A percentile compares a stretch with the other conserved stretches of the same genome.
These are phyloP conservation scores for Diaporthe nobilis DNA, from an alignment of 2,329 filamentous ascomycete species.

Conservation along the genomic window DNA sequence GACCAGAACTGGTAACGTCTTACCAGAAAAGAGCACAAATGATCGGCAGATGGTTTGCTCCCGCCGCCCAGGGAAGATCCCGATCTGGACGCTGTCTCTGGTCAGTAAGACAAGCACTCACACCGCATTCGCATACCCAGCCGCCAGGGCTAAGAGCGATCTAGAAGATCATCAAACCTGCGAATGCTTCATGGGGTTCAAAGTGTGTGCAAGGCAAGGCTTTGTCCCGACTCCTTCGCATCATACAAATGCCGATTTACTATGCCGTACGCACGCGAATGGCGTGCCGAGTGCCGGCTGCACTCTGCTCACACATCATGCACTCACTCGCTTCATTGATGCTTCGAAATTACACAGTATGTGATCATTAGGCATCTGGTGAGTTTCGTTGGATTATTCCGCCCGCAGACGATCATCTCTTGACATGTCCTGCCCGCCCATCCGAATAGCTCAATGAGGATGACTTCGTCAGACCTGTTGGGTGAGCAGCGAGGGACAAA, in stretches of 20 bases:
- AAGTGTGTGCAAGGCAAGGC: neutral
- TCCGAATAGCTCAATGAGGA: neutral
- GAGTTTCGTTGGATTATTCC: neutral
- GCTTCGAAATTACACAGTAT: neutral
- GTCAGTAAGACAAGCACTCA: neutral
- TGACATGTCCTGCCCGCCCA: neutral
- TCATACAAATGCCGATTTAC: neutral
- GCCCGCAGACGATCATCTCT: neutral
- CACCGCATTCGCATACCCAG: neutral
- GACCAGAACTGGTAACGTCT: slow-evolving; percentile 17
- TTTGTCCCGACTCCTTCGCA: neutral
- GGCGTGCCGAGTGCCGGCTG: neutral
- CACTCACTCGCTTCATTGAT: neutral
- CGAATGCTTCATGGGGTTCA: neutral
- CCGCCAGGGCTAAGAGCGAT: slow-evolving; percentile 3
- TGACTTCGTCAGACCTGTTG: neutral
- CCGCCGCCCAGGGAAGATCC: slow-evolving; percentile 20
- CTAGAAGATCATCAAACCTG: slow-evolving; percentile 22
- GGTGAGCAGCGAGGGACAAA: neutral
- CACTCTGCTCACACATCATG: neutral
- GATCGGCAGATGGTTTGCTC: slow-evolving; percentile 10
- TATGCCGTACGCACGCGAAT: neutral
- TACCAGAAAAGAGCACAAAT: slow-evolving; percentile 5
- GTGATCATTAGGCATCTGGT: neutral
- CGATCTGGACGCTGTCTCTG: slow-evolving; percentile 13